Evolutionary conservation across 768 basidiomycete species (phyloP).

Genomic region (Pleurotus tuber-regium): DNA sequence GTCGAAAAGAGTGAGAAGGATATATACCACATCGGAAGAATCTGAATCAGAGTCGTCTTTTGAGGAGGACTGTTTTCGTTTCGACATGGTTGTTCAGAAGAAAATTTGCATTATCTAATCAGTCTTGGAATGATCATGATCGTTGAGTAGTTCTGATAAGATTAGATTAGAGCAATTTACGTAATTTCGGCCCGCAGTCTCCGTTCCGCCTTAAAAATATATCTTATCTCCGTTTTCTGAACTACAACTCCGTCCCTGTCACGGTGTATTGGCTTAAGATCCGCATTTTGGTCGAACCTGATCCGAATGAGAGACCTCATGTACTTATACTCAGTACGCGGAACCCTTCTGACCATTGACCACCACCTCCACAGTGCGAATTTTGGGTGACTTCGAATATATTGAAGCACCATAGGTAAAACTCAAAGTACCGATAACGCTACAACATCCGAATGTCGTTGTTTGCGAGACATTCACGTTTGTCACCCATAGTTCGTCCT

Average conservation of each 20-base stretch:
- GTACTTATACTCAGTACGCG: not conserved
- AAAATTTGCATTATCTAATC: not conserved
- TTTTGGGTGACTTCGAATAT: too few relatives aligned
- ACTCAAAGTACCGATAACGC: too few relatives aligned
- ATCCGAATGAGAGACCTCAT: not conserved
- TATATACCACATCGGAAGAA: constrained; percentile 29
- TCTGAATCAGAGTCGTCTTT: constrained; percentile 52
- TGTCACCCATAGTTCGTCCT: not conserved
- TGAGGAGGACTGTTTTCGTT: too few relatives aligned
- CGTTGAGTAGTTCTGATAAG: not conserved
- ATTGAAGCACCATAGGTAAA: too few relatives aligned
- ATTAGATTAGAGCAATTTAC: not conserved
- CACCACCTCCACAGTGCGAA: not conserved
- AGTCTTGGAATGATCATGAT: too few relatives aligned
- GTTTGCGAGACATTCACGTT: not conserved
- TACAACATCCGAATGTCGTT: too few relatives aligned
- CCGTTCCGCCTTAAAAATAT: not conserved
- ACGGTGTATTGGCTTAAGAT: not conserved
- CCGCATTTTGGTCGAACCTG: not conserved
- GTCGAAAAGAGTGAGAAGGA: not conserved
- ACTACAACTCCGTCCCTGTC: not conserved
- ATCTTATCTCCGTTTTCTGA: not conserved
- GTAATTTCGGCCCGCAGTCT: not conserved
- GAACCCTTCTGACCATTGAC: not conserved
- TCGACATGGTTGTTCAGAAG: constrained; percentile 19